phyloP scores from a whole-genome alignment of 371 early-diverging fungal species.

The Saksenaea vasiformis region DNA sequence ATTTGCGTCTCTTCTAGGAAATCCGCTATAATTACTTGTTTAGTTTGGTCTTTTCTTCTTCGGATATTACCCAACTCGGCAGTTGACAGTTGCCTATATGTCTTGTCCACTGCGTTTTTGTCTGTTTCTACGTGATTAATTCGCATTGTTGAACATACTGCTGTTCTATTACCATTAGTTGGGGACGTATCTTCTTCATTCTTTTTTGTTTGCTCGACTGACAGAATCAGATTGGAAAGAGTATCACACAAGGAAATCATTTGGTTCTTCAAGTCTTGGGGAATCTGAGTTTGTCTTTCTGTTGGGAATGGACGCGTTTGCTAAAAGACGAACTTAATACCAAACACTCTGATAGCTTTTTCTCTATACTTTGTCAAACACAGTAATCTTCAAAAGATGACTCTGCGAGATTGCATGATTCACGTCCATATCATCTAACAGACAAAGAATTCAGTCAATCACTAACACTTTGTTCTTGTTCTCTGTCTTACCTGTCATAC shows the following conservation, averaged over 20 bases:
- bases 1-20: slow-evolving; percentile 10
- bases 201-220: neutral
- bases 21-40: slow-evolving; percentile 10
- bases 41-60: neutral
- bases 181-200: neutral
- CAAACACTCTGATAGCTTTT: neutral
- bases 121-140: neutral
- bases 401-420: slow-evolving; percentile 55
- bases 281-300: slow-evolving; percentile 4
- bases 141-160: neutral
- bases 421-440: slow-evolving; percentile 55
- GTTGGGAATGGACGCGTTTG: slow-evolving; percentile 1
- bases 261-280: neutral
- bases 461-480: neutral
- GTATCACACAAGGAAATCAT: slow-evolving; percentile 8
- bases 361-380: slow-evolving; percentile 32
- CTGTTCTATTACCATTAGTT: neutral
- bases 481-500: slow-evolving; percentile 32
- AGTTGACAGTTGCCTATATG: slow-evolving; percentile 19
- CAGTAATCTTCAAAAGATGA: slow-evolving; percentile 51
- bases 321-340: neutral
- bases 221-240: neutral
- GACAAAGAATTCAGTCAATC: neutral
- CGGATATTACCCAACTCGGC: slow-evolving; percentile 21
- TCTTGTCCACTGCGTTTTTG: slow-evolving; percentile 12